A percentile compares a stretch with the other conserved stretches of the same genome.
Evolutionary conservation across 2,329 filamentous ascomycete species (phyloP).

Genomic region (Exophiala aquamarina): DNA sequence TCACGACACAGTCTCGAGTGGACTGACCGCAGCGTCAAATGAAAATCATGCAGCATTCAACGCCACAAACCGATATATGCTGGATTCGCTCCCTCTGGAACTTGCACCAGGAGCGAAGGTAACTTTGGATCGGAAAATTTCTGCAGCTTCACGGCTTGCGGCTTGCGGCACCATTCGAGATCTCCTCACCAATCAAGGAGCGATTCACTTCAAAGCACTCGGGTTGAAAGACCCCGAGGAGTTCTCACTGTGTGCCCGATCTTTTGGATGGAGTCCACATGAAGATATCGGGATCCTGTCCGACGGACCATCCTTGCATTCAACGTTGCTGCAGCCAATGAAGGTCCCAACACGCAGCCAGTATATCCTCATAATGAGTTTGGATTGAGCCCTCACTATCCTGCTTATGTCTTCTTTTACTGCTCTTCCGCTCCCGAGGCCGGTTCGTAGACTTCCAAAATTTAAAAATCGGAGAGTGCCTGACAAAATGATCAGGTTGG

Average conservation of each 20-base stretch:
- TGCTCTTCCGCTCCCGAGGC: background rate
- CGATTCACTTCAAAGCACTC: background rate
- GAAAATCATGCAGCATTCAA: background rate
- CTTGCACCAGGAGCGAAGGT: background rate
- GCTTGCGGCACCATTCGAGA: background rate
- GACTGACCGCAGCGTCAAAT: background rate
- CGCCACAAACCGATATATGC: background rate
- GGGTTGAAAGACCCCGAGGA: background rate
- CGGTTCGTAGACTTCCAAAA: background rate
- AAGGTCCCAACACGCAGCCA: slow-evolving; percentile 2
- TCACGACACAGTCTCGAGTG: too few species aligned
- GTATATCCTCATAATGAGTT: slow-evolving; percentile 7
- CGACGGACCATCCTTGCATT: slow-evolving; percentile 2
- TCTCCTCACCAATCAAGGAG: slow-evolving; percentile 1
- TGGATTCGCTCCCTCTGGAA: slow-evolving; percentile 1
- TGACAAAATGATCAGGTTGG: background rate
- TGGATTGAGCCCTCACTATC: slow-evolving; percentile 2
- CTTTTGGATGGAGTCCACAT: slow-evolving; percentile 2
- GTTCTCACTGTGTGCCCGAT: background rate
- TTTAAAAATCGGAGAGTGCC: background rate
- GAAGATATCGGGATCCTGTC: slow-evolving; percentile 4
- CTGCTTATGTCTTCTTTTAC: slow-evolving; percentile 2
- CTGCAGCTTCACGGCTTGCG: background rate
- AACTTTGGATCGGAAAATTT: background rate
- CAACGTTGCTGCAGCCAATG: slow-evolving; percentile 4